Evolutionary conservation across 2,329 filamentous ascomycete genomes (phyloP), one percentile per base, ranked within the genome.

Genomic region (Incumbomyces delicatus): DNA sequence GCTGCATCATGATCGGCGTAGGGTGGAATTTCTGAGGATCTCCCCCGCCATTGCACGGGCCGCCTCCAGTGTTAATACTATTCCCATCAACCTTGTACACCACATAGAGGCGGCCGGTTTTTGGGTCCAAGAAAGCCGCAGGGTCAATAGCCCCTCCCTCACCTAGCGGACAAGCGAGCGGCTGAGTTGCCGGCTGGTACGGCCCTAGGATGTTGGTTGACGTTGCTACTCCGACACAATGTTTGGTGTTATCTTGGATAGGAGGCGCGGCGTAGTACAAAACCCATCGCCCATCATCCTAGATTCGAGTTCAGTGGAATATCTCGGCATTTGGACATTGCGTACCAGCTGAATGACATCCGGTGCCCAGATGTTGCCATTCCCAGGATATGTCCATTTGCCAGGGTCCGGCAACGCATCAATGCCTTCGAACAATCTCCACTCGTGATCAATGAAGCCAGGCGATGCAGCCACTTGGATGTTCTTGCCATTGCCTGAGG

Each of bases 31-130:
- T 56, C 1, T 60, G 39, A 1, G 62, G 61, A 1, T 54, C 51
- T 16, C 59, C 40, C 51, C 71, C 40, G 51, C 71, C 66, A 41
- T 63, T 64, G 57, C 70, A 73, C 46, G 63, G 60, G 1, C 70
- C 70, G 20, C 68, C 67, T 47, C 65, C 53, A 12, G 66, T 65
- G 29, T 61, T 49, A 66, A 68, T 61, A 41, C 65, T 65, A 59
- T 81, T 82, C 30, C 79, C 79, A 59, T 83, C 80, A 17, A 82
- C 66, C 61, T 83, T 83, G 65, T 80, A 83, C 8, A 75, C 62
- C 2, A 83, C 67, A 57, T 80, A 83, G 4, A 71, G 69, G 22
- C 60, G 68, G 17, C 74, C 75, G 36, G 71, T 67, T 36, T 11
- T n/a, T 8, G 60, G 59, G 54, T 83, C 79, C 6, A 63, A 54